A percentile compares a stretch with the other conserved stretches of the same genome.
These are phyloP conservation scores for Stylonectria norvegica DNA, from an alignment of 2,329 filamentous ascomycete genomes.

Conservation along the genomic window DNA sequence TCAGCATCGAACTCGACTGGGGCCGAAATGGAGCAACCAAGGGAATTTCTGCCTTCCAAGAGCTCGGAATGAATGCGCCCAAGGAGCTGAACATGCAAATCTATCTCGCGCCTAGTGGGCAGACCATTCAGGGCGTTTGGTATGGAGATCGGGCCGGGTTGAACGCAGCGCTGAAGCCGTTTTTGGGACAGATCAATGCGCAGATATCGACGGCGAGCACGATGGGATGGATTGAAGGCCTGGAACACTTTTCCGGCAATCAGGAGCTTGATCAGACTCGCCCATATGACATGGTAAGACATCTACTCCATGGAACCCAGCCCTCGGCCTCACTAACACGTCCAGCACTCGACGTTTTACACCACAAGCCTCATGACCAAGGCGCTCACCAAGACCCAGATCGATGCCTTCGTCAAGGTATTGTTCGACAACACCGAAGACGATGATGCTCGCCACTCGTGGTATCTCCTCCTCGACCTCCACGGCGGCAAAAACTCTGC, in stretches of 20 bases:
- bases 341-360: conserved; percentile 30
- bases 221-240: conserved; percentile 25
- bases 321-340: conserved; percentile 7
- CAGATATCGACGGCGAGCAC: conserved; percentile 11
- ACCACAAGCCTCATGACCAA: conserved; percentile 29
- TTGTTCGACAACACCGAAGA: conserved; percentile 20
- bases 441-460: conserved; percentile 9
- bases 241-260: conserved; percentile 20
- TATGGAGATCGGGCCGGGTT: conserved; percentile 21
- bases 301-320: rapidly evolving
- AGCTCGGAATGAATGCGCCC: conserved; percentile 19
- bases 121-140: conserved; percentile 29
- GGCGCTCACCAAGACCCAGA: conserved; percentile 20
- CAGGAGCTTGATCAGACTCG: conserved; percentile 22
- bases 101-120: conserved; percentile 14
- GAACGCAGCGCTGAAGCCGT: conserved; percentile 12
- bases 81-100: conserved; percentile 31
- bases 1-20: conserved; percentile 22
- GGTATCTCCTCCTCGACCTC: conserved; percentile 29
- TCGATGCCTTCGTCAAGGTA: conserved; percentile 18
- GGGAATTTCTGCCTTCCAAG: conserved; percentile 25
- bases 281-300: conserved; percentile 24
- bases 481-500: conserved; percentile 36
- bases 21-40: conserved; percentile 11
- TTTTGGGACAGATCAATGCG: conserved; percentile 17